Percentiles rank a stretch among this genome's conserved stretches.
Conservation (phyloP, 192 early-diverging fungal species). For the Phlyctochytrium bullatum region DNA sequence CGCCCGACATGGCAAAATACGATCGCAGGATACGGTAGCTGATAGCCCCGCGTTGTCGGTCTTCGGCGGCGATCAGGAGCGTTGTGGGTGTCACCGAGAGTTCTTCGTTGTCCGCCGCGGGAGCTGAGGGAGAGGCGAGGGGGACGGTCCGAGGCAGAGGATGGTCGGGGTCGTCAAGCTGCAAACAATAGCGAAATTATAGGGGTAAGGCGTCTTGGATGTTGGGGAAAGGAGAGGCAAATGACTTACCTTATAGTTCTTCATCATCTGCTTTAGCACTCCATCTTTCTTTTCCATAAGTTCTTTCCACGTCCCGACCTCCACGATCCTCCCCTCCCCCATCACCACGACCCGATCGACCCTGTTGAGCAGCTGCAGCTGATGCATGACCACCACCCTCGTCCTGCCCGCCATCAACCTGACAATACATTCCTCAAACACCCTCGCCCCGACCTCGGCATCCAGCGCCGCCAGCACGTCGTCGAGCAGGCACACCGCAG, state of each 20-base stretch:
- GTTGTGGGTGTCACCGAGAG: too few species aligned
- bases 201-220: too few species aligned
- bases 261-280: constrained; percentile 64
- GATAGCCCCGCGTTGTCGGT: constrained; percentile 20
- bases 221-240: too few species aligned
- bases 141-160: too few species aligned
- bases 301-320: constrained; percentile 78
- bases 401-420: constrained; percentile 67
- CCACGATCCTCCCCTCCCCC: constrained; percentile 55
- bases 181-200: too few species aligned
- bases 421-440: constrained; percentile 22
- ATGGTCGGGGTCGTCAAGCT: too few species aligned
- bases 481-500: constrained; percentile 69
- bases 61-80: constrained; percentile 29
- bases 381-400: constrained; percentile 73
- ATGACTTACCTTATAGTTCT: constrained; percentile 71
- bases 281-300: constrained; percentile 55
- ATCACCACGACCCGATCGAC: constrained; percentile 70
- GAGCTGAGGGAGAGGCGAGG: too few species aligned
- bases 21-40: not conserved
- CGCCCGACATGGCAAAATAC: not conserved
- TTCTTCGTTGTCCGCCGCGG: too few species aligned
- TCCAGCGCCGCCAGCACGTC: constrained; percentile 52
- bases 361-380: constrained; percentile 66
- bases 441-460: constrained; percentile 17